Base-by-base conservation (phyloP, 768 basidiomycete genomes). In the Roridomyces roridus region DNA sequence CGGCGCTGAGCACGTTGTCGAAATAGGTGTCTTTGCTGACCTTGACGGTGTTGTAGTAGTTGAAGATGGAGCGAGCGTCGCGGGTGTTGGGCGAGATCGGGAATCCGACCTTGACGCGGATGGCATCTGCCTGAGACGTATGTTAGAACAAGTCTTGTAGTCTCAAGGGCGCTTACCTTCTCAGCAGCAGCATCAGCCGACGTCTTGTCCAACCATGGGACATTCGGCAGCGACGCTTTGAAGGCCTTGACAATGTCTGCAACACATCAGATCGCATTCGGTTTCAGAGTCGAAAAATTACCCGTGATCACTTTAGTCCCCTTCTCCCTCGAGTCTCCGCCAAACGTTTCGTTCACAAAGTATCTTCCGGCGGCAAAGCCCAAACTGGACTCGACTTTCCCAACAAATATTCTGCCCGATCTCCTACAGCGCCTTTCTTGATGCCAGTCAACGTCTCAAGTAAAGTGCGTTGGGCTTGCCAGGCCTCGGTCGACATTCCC, bases 71-170 rank as follows among this genome's bases (percentile, higher is more conserved):
- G 23, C 73, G 72, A 35, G 94, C 80, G 66, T 86, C 78, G 17
- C 77, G 78, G 1, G 92, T 95, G 70, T 98, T 82, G 1, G 97
- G 97, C 2, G 86, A 92, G 11, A 88, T 67, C 1, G 97, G 96
- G 74, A 88, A 98, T 54, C 97, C 97, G 59, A 99, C 91, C 79
- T 98, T 96, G 70, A 94, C 83, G 25, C 87, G 85, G 58, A 96
- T 88, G 0, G 86, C 85, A 67, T 89, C 82, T 14, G 92, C 93
- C 89, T 55, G 46, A 55, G 51, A 29, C 43, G 55, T 6, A 12
- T 28, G 26, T 31, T 17, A n/a, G 1, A 34, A 29, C 37, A 17
- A 44, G n/a, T n/a, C n/a, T n/a, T 3, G 46, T 8, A 21, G 4
- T 6, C 17, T 5, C 20, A 48, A 60, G 60, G 34, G 25, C 36